These are phyloP conservation scores for Solanum hybrid DNA, from an alignment of 305 asterid genomes.

Conservation along the genomic window DNA sequence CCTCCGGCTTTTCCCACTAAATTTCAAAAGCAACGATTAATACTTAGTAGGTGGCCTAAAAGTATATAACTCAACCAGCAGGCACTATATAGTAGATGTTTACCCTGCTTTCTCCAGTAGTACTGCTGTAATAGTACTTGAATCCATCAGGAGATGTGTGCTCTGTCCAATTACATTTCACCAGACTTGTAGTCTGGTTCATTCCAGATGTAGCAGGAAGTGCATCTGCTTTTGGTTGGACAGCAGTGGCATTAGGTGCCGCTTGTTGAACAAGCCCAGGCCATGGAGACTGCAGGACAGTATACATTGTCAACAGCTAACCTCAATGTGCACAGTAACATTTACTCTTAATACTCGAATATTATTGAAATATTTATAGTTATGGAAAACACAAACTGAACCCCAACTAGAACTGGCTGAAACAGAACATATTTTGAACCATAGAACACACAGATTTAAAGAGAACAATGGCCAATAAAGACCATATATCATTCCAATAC, in stretches of 20 bases:
- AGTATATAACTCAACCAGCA: conserved; percentile 1
- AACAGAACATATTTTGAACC: neutral
- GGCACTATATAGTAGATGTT: conserved; percentile 6
- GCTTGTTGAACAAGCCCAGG: conserved; percentile 42
- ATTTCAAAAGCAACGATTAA: neutral
- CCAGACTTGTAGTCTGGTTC: conserved; percentile 19
- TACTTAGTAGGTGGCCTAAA: conserved; percentile 12
- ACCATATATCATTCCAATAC: neutral
- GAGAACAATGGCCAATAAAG: neutral
- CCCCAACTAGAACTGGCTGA: neutral
- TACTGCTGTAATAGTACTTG: conserved; percentile 78
- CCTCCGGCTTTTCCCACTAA: conserved; percentile 99
- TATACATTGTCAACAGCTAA: neutral
- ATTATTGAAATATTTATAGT: neutral
- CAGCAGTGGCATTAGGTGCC: conserved; percentile 23
- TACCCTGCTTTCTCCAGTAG: conserved; percentile 97
- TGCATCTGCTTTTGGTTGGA: conserved; percentile 34
- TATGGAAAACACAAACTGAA: neutral
- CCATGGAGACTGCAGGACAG: conserved; percentile 51
- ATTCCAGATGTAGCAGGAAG: conserved; percentile 28
- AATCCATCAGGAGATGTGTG: conserved; percentile 93
- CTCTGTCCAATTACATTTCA: conserved; percentile 77
- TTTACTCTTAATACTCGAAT: neutral
- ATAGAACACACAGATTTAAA: neutral
- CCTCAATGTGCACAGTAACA: neutral